Base-by-base conservation (phyloP, 2,329 filamentous ascomycete species). In the Colletotrichum destructivum region DNA sequence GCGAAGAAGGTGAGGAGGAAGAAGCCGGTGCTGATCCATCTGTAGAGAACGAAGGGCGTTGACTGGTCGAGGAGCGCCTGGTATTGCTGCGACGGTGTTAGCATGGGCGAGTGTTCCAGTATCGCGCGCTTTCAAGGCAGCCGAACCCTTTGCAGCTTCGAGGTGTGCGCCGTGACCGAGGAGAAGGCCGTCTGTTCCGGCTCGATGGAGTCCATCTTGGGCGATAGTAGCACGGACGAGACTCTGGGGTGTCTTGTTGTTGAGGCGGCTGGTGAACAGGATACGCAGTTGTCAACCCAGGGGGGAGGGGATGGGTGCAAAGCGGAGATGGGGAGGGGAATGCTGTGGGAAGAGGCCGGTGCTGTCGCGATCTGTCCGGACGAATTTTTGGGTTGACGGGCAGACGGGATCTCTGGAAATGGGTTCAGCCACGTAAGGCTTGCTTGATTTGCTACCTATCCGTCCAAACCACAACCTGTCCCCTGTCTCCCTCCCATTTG, bases 11-110 rank as follows among this genome's bases (percentile, higher is more conserved):
- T 74, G 74, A 94, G 68, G 71, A 98, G 90, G 67, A 93, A 87
- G 51, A 89, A 86, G 62, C 84, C 93, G n/a, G 96, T 98, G 81
- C 92, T 92, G 73, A 93, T 81, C 96, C 96, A 99, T 88, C 96
- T 90, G 85, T 98, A 98, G 70, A 92, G 86, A 66, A 95, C 91
- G 83, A 91, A 97, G 16, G 96, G 96, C 12, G 96, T 98, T 63
- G 93, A 96, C 84, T 95, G 93, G 84, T 99, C 96, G 76, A 99
- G 91, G 75, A 96, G 94, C 68, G 94, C 88, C 91, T 99, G 96
- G 82, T 97, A 98, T 87, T 95, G 90, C 95, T 98, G 82, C 66
- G 63, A 51, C 13, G 66, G 62, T 12, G 70, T 76, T 73, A 79
- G 78, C 69, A 71, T 8, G 54, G 68, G 9, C 21, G 9, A 21